A percentile compares a stretch with the other conserved stretches of the same genome.
phyloP scores from a whole-genome alignment of 2,329 filamentous ascomycete genomes.

The Talaromyces sp. region DNA sequence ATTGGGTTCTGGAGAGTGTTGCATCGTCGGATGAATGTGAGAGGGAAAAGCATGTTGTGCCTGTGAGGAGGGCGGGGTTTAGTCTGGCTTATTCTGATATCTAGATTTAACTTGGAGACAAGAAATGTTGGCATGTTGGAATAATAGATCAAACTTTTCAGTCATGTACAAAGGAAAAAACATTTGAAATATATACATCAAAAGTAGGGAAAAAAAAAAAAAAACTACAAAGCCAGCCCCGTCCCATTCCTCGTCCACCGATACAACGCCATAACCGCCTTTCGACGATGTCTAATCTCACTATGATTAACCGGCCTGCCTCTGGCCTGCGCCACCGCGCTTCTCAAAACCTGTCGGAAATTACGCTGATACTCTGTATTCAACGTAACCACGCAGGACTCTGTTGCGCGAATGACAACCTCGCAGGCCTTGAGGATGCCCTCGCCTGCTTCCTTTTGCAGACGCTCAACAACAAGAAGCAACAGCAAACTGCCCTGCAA shows the following conservation, averaged over 20 bases:
- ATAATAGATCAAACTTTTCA: not conserved
- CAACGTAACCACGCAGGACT: constrained; percentile 86
- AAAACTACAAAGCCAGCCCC: constrained; percentile 58
- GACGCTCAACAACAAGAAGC: constrained; percentile 81
- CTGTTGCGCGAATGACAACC: constrained; percentile 85
- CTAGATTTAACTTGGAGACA: not conserved
- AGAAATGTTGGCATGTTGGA: not conserved
- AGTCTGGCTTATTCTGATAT: constrained; percentile 1
- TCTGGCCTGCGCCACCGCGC: constrained; percentile 78
- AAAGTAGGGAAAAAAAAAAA: not conserved
- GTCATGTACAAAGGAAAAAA: not conserved
- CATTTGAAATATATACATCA: not conserved
- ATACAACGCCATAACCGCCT: constrained; percentile 80
- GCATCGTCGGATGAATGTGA: not conserved
- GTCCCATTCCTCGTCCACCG: constrained; percentile 90
- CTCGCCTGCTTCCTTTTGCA: constrained; percentile 78
- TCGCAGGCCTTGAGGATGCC: constrained; percentile 86
- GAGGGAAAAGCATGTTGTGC: too few species aligned
- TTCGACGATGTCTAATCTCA: constrained; percentile 77
- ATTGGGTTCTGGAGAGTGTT: constrained; percentile 30
- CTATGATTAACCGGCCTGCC: constrained; percentile 79
- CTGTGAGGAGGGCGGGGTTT: constrained; percentile 8
- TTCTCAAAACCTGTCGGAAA: constrained; percentile 93
- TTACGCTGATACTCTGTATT: constrained; percentile 95
- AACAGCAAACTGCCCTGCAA: constrained; percentile 85